phyloP scores from a whole-genome alignment of 768 basidiomycete species.

The Psilocybe subaeruginosa region DNA sequence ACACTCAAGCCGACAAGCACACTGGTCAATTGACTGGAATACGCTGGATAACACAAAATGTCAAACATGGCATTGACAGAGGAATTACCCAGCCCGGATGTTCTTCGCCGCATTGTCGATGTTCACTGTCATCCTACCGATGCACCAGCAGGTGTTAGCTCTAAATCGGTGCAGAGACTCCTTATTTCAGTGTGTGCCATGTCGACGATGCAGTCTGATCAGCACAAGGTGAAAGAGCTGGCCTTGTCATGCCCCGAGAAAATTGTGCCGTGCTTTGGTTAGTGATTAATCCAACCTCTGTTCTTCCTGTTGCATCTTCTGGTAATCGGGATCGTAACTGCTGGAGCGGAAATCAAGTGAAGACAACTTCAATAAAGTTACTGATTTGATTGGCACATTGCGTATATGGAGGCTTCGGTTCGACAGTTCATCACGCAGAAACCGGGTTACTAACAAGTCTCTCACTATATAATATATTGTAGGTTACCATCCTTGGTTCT shows the following conservation, averaged over 20 bases:
- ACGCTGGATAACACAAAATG: constrained; percentile 2
- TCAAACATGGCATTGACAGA: neutral
- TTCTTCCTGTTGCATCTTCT: neutral
- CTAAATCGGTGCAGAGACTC: constrained; percentile 57
- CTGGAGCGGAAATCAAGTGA: neutral
- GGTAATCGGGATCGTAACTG: neutral
- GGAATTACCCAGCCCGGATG: constrained; percentile 30
- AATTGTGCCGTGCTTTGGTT: constrained; percentile 90
- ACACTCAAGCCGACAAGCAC: neutral
- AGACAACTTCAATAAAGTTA: neutral
- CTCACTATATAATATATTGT: constrained; percentile 1
- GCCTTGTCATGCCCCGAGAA: constrained; percentile 62
- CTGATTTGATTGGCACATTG: constrained; percentile 8
- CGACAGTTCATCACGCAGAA: neutral
- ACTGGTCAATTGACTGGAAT: neutral
- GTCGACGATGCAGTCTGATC: constrained; percentile 71
- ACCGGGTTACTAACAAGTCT: neutral
- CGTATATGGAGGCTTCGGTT: neutral
- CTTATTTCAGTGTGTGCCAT: constrained; percentile 82
- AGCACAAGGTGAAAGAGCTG: constrained; percentile 68
- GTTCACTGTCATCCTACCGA: constrained; percentile 96
- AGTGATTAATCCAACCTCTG: constrained; percentile 28
- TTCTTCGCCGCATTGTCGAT: constrained; percentile 77
- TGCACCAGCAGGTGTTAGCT: constrained; percentile 35
- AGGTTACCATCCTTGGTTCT: constrained; percentile 97